Evolutionary conservation across 805 yeast species (phyloP), one percentile per base, ranked within the genome.

Genomic region (Candida mattraensis): DNA sequence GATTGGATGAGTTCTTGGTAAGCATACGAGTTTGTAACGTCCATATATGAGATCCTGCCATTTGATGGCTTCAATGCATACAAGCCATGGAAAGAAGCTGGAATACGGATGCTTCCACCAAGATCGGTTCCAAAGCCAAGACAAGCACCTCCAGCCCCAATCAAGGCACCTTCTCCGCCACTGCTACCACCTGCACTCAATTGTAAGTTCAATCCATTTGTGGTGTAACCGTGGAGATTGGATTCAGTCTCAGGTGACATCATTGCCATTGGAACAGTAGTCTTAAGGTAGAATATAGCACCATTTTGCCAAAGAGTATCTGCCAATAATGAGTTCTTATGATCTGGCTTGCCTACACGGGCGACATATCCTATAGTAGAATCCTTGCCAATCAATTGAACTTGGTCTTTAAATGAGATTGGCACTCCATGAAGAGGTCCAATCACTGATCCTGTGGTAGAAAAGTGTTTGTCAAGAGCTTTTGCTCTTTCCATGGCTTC

Each of bases 391-490:
- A 54, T 61, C 37, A 69, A 66, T 30, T 61, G 60, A 44, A 64
- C 67, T 28, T 78, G 78, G 45, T 78, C 85, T 53, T 78, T 79
- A 37, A 79, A 56, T 1, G 83, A 74, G 30, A 79, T 60, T 4
- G 84, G 83, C 46, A 79, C 54, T 3, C 85, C 85, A 28, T 81
- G 82, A 34, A 78, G 63, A 1, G 81, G 78, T 30, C 79, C 78
- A 16, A 73, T 52, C 0, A 74, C 59, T 32, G 69, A 55, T 4
- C 76, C 75, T 35, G 68, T 63, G 30, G 64, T 61, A 12, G 50
- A 51, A 37, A 58, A 60, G 44, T 67, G 67, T 2, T 70, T 74
- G 59, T 80, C 84, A 40, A 76, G 61, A 45, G 68, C 72, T 43
- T 66, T 42, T 3, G 78, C 78, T 30, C 70, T 60, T 31, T 60